phyloP scores from a whole-genome alignment of 495 filamentous ascomycete species.

The Hypoxylon lienhwacheense region DNA sequence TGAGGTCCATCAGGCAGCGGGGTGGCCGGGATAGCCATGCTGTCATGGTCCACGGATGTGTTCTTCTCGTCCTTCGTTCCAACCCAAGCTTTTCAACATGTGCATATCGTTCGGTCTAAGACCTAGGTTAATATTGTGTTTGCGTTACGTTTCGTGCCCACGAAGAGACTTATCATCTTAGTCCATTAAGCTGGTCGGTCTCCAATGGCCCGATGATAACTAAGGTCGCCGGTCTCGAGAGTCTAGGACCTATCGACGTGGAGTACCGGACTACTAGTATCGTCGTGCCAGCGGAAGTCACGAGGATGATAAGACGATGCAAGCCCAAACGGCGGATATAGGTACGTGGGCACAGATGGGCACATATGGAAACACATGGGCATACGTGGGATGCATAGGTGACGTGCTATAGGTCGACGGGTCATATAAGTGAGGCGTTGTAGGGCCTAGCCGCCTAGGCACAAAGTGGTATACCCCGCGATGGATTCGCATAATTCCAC shows the following conservation, averaged over 20 bases:
- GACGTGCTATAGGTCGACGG: constrained; percentile 17
- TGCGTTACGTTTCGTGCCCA: constrained; percentile 30
- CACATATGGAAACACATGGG: constrained; percentile 27
- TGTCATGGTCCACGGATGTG: too few species aligned
- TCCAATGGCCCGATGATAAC: constrained; percentile 31
- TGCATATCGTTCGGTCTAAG: constrained; percentile 4
- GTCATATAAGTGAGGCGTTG: constrained; percentile 15
- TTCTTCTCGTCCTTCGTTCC: constrained; percentile 13
- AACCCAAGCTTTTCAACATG: constrained; percentile 6
- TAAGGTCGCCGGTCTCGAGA: constrained; percentile 2
- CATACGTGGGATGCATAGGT: too few species aligned
- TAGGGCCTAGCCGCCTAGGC: neutral
- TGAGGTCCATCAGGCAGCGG: constrained; percentile 11
- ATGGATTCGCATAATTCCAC: constrained; percentile 24
- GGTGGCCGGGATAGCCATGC: constrained; percentile 26
- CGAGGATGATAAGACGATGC: constrained; percentile 28
- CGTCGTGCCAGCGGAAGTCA: constrained; percentile 27
- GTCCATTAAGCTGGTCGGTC: constrained; percentile 22
- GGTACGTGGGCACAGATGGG: too few species aligned
- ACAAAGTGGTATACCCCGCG: constrained; percentile 22
- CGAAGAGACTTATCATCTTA: constrained; percentile 9
- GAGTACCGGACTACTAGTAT: neutral
- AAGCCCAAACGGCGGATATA: constrained; percentile 13
- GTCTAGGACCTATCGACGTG: neutral
- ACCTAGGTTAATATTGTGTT: constrained; percentile 4